phyloP scores from a whole-genome alignment of 306 rosid genomes.

The Citrullus mucosospermus region DNA sequence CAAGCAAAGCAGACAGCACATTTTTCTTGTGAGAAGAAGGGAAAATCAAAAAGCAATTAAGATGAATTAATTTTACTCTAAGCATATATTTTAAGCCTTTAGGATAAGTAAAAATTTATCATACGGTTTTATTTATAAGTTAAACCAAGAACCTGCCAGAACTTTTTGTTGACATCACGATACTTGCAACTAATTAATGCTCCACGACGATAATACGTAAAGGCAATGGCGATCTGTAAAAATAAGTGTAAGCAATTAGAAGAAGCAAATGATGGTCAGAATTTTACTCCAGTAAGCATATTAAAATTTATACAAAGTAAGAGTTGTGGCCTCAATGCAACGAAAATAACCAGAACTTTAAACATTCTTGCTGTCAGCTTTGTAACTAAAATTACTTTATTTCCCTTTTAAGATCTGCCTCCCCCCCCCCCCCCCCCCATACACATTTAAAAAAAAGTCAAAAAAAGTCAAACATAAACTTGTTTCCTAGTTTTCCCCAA shows the following conservation, averaged over 20 bases:
- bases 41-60: conserved; percentile 4
- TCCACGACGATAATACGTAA: conserved; percentile 54
- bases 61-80: not conserved
- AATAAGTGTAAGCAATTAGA: conserved; percentile 20
- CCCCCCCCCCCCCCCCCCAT: too few species aligned
- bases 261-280: not conserved
- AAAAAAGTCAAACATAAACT: too few species aligned
- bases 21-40: not conserved
- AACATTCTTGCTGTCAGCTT: not conserved
- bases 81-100: not conserved
- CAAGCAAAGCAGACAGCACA: not conserved
- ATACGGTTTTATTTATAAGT: not conserved
- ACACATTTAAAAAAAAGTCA: too few species aligned
- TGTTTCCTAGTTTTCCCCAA: not conserved
- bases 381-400: not conserved
- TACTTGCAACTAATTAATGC: conserved; percentile 77
- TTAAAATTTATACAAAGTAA: not conserved
- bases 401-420: not conserved
- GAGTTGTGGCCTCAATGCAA: not conserved
- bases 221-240: conserved; percentile 64
- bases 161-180: conserved; percentile 61
- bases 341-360: not conserved
- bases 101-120: not conserved
- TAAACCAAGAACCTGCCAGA: conserved; percentile 71
- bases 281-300: not conserved